Evolutionary conservation across 768 basidiomycete genomes (phyloP).

Genomic region (Kondoa subrosea): DNA sequence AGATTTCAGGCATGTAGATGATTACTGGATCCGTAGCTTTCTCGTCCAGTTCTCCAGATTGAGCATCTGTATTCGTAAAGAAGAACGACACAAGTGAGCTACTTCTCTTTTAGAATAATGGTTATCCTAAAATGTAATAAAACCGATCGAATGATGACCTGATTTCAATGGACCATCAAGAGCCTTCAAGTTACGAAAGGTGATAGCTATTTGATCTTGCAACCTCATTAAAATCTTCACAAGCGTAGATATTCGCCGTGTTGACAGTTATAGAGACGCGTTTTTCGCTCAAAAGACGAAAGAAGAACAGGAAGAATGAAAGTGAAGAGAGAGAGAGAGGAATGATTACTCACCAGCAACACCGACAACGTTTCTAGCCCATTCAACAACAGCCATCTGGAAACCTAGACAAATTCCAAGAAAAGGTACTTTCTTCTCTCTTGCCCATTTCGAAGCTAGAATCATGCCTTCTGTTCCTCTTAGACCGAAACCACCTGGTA

Average conservation of each 20-base stretch:
- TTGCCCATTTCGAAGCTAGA: conserved; percentile 88
- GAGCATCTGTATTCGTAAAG: conserved; percentile 44
- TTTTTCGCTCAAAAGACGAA: no score
- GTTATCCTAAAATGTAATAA: conserved; percentile 9
- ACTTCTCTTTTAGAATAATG: neutral
- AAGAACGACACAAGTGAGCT: neutral
- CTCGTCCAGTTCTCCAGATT: conserved; percentile 62
- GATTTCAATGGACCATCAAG: neutral
- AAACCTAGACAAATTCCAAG: conserved; percentile 94
- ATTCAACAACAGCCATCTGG: conserved; percentile 90
- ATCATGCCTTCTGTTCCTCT: conserved; percentile 97
- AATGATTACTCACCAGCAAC: conserved; percentile 41
- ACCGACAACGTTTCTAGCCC: conserved; percentile 67
- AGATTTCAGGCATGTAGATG: conserved; percentile 98
- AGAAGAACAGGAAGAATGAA: neutral
- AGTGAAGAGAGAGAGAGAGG: neutral
- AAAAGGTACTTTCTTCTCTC: conserved; percentile 88
- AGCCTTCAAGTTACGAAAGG: neutral
- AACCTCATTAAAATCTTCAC: conserved; percentile 6
- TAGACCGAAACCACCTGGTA: conserved; percentile 86
- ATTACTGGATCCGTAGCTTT: conserved; percentile 43
- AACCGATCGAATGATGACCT: conserved; percentile 6
- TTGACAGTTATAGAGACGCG: conserved; percentile 8
- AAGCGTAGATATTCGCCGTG: neutral
- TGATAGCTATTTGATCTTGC: neutral